Evolutionary conservation across 106 monocot genomes (phyloP), one percentile per base, ranked within the genome.

Genomic region (Acorus gramineus): DNA sequence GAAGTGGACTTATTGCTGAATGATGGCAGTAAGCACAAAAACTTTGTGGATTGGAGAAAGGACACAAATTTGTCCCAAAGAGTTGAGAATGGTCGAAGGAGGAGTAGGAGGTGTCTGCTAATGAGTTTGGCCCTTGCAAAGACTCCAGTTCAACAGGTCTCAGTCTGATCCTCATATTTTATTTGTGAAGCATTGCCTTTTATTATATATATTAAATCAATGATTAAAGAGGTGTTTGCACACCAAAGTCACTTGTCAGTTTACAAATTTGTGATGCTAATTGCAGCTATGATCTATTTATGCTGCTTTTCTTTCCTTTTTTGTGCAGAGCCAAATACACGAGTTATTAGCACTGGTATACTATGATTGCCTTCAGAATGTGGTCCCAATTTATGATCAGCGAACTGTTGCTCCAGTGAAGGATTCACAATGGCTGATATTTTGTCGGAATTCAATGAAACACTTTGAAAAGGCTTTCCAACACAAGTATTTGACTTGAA

Each of bases 1-100:
- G 98, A 92, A 72, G 98, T 98, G 66, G 98, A 98, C 53, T 77
- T 98, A 69, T 71, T 98, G 57, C 76, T 98, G 44, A 98, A 98
- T 78, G 98, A 98, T 75, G 98, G 98, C 9, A 91, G 91, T 70
- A 98, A 98, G 52, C 98, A 92, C 61, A 83, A 88, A 46, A 98
- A 72, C 64, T 79, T 86, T 53, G 53, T 66, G 46, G 92, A 98
- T 56, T 92, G 91, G 92, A 82, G 83, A 65, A 98, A 79, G 71
- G 89, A 82, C 56, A 52, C 65, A 49, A 61, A 44, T 73, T 63
- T 98, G 9, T 70, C 71, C 55, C 83, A 78, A 67, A 92, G 98
- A 70, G 98, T 98, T 63, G 91, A 92, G 60, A 79, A 48, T 74
- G 92, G 98, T 52, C 87, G 98, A 57, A 85, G 88, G 56, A 80